Evolutionary conservation across 164 flowering plant species (phyloP), one percentile per base, ranked within the genome.

Genomic region (Protea cynaroides): DNA sequence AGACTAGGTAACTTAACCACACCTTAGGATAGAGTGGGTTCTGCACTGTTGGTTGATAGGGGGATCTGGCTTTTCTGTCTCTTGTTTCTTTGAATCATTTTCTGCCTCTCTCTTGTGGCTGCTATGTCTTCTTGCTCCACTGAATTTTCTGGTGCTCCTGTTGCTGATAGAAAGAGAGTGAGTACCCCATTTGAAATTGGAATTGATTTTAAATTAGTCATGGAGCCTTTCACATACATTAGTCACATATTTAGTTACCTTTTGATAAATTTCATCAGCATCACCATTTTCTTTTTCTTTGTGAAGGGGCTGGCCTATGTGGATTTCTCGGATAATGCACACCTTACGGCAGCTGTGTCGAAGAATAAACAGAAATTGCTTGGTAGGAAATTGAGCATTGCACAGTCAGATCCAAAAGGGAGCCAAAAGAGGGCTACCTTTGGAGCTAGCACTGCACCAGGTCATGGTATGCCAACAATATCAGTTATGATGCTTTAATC

Each of bases 291-390:
- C 7, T 34, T 40, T 65, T 36, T 36, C 21, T 65, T 61, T 64
- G 12, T 69, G 14, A 59, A 94, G 97, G 96, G 99, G 43, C 70
- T 94, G 51, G 97, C 99, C 24, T 91, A 91, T 72, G 92, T 89
- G 69, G 99, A 94, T 71, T 94, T 94, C 73, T 69, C 70, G 0
- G 89, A 88, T 78, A 90, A 84, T 53, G 78, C 65, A 36, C 88
- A 88, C 75, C 90, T 91, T 68, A 76, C 74, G 55, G 86, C 84
- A 11, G 99, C 95, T 58, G 46, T 94, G 24, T 81, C 79, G 54
- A 91, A 88, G 80, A 94, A 83, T 78, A 89, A 64, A 75, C 79
- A 75, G 64, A 71, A 38, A 57, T 65, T 91, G 60, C 79, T 84
- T 21, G 95, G 95, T 24, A 85, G 84, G 80, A 87, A 58, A 63